Evolutionary conservation across 805 yeast genomes (phyloP), one percentile per base, ranked within the genome.

Genomic region (Wickerhamomyces hampshirensis): DNA sequence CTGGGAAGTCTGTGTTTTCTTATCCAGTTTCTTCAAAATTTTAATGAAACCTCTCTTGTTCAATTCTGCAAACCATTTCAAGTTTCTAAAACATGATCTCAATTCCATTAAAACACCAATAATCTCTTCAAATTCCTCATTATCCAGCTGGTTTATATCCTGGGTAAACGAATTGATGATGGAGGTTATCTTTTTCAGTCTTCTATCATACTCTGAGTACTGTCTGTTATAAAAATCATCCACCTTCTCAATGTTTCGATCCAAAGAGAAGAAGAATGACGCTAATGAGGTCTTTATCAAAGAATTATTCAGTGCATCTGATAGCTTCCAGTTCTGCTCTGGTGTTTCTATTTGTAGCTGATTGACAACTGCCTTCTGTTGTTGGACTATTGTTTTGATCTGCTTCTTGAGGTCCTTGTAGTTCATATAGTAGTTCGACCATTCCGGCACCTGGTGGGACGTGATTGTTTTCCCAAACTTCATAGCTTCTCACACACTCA

Each of bases 21-120:
- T 91, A 59, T 91, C 97, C 49, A 89, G 68, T 53, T 89, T 89
- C 63, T 89, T 89, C 53, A 91, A 66, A 45, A 91, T 91, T 63
- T 89, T 89, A 36, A 79, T 73, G 49, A 88, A 84, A 0, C 96
- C 98, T 42, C 94, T 77, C 54, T 83, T 85, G 65, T 89, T 89
- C 50, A 89, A 74, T 54, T 91, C 97, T 17, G 94, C 94, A 58
- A 75, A 89, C 96, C 97, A 91, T 58, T 85, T 88, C 55, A 89
- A 67, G 59, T 88, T 88, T 39, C 96, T 70, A 43, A 84, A 75
- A 40, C 77, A 77, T 13, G 82, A 70, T 31, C 95, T 71, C 36
- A 87, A 66, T 57, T 88, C 96, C 16, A 87, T 65, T 26, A 89
- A 62, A 14, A 87, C 80, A 16, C 75, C 77, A 21, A 77, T 60